A percentile compares a stretch with the other conserved stretches of the same genome.
phyloP scores from a whole-genome alignment of 306 rosid genomes.

The Castanopsis chinensis region DNA sequence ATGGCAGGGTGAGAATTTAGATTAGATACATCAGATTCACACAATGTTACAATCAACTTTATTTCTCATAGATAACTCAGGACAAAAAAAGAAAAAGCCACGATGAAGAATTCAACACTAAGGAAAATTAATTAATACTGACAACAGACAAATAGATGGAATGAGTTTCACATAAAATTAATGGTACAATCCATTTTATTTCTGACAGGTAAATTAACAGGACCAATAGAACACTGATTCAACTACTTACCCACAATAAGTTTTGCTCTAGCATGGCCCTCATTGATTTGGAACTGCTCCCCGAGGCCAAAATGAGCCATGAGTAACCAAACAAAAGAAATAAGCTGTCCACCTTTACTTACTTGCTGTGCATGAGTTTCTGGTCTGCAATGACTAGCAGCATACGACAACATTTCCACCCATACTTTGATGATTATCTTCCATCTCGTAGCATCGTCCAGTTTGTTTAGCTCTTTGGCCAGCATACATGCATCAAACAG shows the following conservation, averaged over 20 bases:
- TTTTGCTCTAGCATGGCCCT: constrained; percentile 40
- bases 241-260: constrained; percentile 14
- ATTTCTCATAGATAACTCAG: no score
- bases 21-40: no score
- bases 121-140: no score
- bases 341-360: constrained; percentile 38
- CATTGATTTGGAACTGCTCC: constrained; percentile 35
- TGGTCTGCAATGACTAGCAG: constrained; percentile 3
- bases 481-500: constrained; percentile 15
- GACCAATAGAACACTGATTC: neutral
- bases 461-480: neutral
- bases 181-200: no score
- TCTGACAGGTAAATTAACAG: no score
- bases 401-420: constrained; percentile 36
- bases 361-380: constrained; percentile 11
- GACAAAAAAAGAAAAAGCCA: no score
- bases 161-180: no score
- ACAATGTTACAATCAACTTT: no score
- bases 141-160: no score
- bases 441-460: neutral
- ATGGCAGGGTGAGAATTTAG: no score
- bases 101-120: no score
- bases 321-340: constrained; percentile 33
- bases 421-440: constrained; percentile 9
- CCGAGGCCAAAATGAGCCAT: constrained; percentile 36